These are phyloP conservation scores for Delonix regia DNA, from an alignment of 306 rosid species.

Conservation along the genomic window DNA sequence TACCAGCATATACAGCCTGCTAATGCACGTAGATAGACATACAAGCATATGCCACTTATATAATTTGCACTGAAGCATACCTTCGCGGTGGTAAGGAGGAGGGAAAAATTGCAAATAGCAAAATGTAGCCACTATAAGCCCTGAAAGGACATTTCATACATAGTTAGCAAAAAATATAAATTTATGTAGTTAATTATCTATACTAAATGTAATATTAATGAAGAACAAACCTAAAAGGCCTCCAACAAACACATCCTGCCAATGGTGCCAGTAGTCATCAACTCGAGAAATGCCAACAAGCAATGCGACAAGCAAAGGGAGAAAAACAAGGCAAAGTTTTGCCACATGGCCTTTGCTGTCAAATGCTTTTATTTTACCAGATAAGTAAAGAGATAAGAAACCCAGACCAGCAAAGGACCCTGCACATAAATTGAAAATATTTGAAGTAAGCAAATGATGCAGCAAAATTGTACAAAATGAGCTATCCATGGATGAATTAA, in stretches of 20 bases:
- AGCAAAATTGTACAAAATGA: not conserved
- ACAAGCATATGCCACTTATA: not conserved
- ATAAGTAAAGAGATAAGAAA: constrained; percentile 73
- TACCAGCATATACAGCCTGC: not conserved
- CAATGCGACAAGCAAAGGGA: constrained; percentile 79
- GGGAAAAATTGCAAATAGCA: constrained; percentile 93
- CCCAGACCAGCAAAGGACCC: constrained; percentile 94
- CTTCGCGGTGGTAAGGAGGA: constrained; percentile 82
- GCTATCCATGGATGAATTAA: not conserved
- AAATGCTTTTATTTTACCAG: constrained; percentile 80
- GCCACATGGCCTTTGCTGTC: constrained; percentile 75
- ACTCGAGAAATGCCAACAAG: constrained; percentile 88
- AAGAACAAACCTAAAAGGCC: constrained; percentile 70
- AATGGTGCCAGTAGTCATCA: constrained; percentile 97
- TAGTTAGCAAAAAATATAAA: constrained; percentile 17
- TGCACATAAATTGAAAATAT: constrained; percentile 50
- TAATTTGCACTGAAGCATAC: constrained; percentile 49
- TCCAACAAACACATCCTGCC: constrained; percentile 93
- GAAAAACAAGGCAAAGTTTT: constrained; percentile 70
- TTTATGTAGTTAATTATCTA: constrained; percentile 9
- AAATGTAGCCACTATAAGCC: constrained; percentile 68
- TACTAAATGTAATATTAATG: constrained; percentile 10
- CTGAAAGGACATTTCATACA: constrained; percentile 45
- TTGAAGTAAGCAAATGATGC: not conserved
- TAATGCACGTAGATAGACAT: constrained; percentile 16